Conservation (phyloP, 2,329 filamentous ascomycete genomes). For the Fusarium sp. region DNA sequence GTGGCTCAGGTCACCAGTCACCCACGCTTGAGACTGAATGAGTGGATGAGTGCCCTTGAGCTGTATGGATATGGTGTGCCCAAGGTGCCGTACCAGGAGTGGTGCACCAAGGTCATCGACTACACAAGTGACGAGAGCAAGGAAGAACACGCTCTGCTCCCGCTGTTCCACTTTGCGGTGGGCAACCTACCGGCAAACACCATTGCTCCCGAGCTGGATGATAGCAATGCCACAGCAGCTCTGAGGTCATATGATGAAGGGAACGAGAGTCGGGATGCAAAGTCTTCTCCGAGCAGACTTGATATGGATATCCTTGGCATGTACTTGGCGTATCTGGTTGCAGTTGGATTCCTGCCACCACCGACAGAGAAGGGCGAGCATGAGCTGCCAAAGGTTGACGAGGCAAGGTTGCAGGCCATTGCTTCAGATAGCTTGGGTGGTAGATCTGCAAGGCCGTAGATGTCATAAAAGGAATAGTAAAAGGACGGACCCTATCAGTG, state of each 20-base stretch:
- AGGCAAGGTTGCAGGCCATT: conserved; percentile 51
- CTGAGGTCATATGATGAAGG: conserved; percentile 8
- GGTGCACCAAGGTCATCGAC: conserved; percentile 61
- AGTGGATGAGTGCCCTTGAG: conserved; percentile 74
- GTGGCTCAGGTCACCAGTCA: conserved; percentile 82
- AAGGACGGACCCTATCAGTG: neutral
- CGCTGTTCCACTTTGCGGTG: conserved; percentile 21
- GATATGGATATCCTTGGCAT: conserved; percentile 22
- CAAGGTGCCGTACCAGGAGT: conserved; percentile 51
- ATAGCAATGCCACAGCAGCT: conserved; percentile 14
- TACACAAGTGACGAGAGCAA: conserved; percentile 11
- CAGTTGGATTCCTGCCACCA: conserved; percentile 39
- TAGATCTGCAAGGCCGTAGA: conserved; percentile 8
- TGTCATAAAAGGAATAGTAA: neutral
- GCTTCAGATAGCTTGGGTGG: conserved; percentile 2
- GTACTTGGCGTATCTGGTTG: conserved; percentile 21
- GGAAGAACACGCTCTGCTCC: conserved; percentile 30
- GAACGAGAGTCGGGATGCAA: neutral
- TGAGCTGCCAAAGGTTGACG: conserved; percentile 61
- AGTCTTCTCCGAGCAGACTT: conserved; percentile 7
- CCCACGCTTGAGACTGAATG: conserved; percentile 77
- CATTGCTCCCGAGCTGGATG: conserved; percentile 23
- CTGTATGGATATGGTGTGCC: conserved; percentile 76
- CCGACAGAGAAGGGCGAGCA: conserved; percentile 50
- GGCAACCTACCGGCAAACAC: conserved; percentile 27